Evolutionary conservation across 176 grass and related monocot species (phyloP).

Genomic region (Carex myosuroides): DNA sequence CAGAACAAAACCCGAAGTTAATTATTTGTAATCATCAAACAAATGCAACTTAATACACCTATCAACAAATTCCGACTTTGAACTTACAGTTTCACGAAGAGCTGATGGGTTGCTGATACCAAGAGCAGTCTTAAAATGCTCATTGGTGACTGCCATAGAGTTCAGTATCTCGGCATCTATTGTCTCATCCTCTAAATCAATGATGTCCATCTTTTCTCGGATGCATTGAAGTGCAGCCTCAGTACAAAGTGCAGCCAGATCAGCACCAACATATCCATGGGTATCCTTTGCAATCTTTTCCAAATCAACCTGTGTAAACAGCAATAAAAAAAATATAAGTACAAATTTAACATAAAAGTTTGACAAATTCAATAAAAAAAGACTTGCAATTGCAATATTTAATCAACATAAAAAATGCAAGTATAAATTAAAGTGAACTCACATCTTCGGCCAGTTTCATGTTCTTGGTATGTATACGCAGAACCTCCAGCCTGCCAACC

Average conservation of each 20-base stretch:
- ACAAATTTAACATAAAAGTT: too few relatives aligned
- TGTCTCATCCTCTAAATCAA: constrained; percentile 81
- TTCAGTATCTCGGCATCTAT: constrained; percentile 93
- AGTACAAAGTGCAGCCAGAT: constrained; percentile 76
- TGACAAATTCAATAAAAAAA: background rate
- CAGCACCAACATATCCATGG: constrained; percentile 79
- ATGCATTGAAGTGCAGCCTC: constrained; percentile 87
- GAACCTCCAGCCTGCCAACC: constrained; percentile 72
- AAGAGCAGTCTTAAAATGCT: constrained; percentile 90
- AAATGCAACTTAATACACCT: background rate
- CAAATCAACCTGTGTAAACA: constrained; percentile 55
- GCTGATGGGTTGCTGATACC: constrained; percentile 83
- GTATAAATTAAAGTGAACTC: constrained; percentile 11
- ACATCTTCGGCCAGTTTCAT: constrained; percentile 87
- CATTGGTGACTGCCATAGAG: constrained; percentile 83
- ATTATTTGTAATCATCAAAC: background rate
- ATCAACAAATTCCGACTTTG: background rate
- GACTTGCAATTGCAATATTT: background rate
- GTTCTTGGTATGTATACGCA: constrained; percentile 86
- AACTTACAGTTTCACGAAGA: constrained; percentile 71
- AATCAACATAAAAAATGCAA: background rate
- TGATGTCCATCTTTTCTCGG: constrained; percentile 88
- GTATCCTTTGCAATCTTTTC: constrained; percentile 68
- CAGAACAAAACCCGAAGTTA: background rate
- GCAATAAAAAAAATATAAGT: background rate